phyloP scores from a whole-genome alignment of 2,329 filamentous ascomycete genomes.

The Aspergillus hiratsukae region DNA sequence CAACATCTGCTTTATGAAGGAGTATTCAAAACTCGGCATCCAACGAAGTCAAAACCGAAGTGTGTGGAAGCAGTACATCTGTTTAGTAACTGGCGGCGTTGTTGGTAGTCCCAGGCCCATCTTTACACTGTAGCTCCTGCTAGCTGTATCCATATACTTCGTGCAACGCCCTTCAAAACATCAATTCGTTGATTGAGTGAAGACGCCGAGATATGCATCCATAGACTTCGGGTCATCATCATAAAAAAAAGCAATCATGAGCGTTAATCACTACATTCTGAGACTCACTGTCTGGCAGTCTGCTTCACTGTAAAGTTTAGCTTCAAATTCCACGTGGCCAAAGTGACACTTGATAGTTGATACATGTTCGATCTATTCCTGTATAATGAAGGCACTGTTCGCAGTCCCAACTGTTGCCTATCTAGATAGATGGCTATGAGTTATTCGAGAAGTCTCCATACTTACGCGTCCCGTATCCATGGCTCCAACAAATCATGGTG shows the following conservation, averaged over 20 bases:
- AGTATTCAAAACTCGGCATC: not conserved
- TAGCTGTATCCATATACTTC: not conserved
- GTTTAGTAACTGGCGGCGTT: not conserved
- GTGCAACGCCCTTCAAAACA: not conserved
- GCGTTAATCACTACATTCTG: not conserved
- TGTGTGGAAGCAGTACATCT: not conserved
- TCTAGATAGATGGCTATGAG: not conserved
- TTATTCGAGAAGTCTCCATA: not conserved
- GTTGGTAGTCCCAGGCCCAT: not conserved
- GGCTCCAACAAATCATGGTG: not conserved
- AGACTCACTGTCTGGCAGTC: not conserved
- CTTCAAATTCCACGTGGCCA: not conserved
- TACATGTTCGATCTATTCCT: not conserved
- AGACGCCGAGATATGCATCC: not conserved
- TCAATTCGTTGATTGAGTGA: not conserved
- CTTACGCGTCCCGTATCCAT: not conserved
- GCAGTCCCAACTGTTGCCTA: not conserved
- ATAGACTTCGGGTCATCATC: not conserved
- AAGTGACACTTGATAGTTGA: not conserved
- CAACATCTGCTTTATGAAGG: not conserved
- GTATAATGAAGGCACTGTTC: no score
- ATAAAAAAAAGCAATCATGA: not conserved
- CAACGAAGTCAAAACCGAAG: not conserved
- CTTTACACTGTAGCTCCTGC: not conserved
- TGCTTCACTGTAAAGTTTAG: not conserved